phyloP scores from a whole-genome alignment of 805 yeast genomes.

The Alloascoidea hylecoeti region DNA sequence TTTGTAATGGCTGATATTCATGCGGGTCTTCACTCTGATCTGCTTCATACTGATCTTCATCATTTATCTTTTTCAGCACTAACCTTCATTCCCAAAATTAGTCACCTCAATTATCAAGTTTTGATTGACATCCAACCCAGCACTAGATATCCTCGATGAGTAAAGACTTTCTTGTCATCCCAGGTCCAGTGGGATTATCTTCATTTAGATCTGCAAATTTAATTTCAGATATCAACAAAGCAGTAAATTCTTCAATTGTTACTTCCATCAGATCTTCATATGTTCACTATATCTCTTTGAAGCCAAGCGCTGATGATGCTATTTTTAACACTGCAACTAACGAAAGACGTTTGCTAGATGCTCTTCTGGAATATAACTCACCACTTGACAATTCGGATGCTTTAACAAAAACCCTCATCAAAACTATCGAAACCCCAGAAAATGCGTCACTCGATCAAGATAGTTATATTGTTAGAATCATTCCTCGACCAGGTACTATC shows the following conservation, averaged over 20 bases:
- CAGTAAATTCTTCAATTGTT: conserved; percentile 54
- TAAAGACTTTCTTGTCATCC: conserved; percentile 26
- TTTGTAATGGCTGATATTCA: too few species aligned
- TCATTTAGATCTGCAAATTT: conserved; percentile 69
- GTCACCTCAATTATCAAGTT: too few species aligned
- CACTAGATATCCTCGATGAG: too few species aligned
- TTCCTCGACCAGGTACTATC: conserved; percentile 92
- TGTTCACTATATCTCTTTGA: conserved; percentile 67
- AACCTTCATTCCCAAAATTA: too few species aligned
- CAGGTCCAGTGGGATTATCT: conserved; percentile 89
- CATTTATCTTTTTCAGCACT: too few species aligned
- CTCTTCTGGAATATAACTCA: conserved; percentile 62
- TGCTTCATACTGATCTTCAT: too few species aligned
- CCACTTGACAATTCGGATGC: conserved; percentile 40
- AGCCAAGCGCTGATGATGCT: conserved; percentile 14
- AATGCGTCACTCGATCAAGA: conserved; percentile 16
- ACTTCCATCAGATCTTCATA: conserved; percentile 59
- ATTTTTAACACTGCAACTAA: conserved; percentile 12
- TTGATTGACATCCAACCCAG: too few species aligned
- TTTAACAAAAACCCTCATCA: conserved; percentile 25
- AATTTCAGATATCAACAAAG: conserved; percentile 56
- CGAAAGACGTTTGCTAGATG: conserved; percentile 29
- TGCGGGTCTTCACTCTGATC: too few species aligned
- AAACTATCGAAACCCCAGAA: conserved; percentile 15
- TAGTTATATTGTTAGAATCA: conserved; percentile 51